phyloP scores from a whole-genome alignment of 2,329 filamentous ascomycete species.

The Dothiorella sarmentorum region DNA sequence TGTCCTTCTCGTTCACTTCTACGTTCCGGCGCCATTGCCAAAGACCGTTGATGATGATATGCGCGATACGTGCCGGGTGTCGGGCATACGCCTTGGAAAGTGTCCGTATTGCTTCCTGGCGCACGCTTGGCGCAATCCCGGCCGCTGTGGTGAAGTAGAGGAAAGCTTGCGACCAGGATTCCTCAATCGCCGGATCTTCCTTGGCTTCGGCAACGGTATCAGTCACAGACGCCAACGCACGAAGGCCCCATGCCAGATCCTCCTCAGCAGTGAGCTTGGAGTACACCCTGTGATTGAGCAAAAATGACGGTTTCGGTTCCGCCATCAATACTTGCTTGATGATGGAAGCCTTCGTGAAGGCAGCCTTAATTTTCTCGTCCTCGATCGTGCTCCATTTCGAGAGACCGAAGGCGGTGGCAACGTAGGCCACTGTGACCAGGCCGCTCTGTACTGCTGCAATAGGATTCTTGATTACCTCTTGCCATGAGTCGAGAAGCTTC shows the following conservation, averaged over 20 bases:
- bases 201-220: conserved; percentile 51
- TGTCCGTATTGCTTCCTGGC: conserved; percentile 59
- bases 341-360: conserved; percentile 62
- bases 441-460: conserved; percentile 76
- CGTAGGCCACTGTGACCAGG: conserved; percentile 74
- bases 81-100: conserved; percentile 64
- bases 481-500: conserved; percentile 67
- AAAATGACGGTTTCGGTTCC: conserved; percentile 81
- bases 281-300: conserved; percentile 81
- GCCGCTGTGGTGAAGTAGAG: conserved; percentile 72
- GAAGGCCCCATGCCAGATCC: conserved; percentile 73
- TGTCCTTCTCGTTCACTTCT: conserved; percentile 75
- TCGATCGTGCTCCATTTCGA: conserved; percentile 53
- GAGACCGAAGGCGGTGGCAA: conserved; percentile 62
- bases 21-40: conserved; percentile 74
- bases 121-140: conserved; percentile 57
- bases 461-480: conserved; percentile 75
- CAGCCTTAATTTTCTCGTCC: conserved; percentile 53
- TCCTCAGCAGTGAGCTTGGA: conserved; percentile 71
- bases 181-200: conserved; percentile 45
- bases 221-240: conserved; percentile 64
- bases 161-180: conserved; percentile 79
- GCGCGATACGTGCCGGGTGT: conserved; percentile 56
- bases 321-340: conserved; percentile 63
- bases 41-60: conserved; percentile 66